Evolutionary conservation across 1,139 yeast species (phyloP), one percentile per base, ranked within the genome.

Genomic region (Pichia sp.): DNA sequence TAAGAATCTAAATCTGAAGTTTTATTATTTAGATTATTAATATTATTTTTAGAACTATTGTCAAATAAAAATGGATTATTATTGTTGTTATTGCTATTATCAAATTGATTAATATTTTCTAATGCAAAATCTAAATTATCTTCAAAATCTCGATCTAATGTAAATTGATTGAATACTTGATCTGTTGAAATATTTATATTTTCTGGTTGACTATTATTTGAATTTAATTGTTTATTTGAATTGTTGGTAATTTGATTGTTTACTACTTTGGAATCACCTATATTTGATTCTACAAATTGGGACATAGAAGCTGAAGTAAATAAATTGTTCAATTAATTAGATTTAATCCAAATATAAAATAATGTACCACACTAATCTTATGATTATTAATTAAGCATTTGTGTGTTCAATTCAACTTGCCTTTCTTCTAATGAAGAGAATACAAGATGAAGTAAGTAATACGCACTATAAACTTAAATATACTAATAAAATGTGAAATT

Each of bases 111-210:
- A 11, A 58, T 60, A 46, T 58, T 60, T 40, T 58, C 60, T 40
- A 64, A 49, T 0, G 68, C 68, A 39, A 62, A 60, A 53, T 62
- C 63, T 48, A 64, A 53, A 25, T 64, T 60, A 47, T 63, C 57
- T 50, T 63, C 66, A 51, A 64, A 64, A 47, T 62, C 63, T 39
- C 55, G 52, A 52, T 64, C 66, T 32, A 63, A 52, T 37, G 54
- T 55, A 36, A 50, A 43, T 34, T 61, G 62, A 42, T 57, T 64
- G 39, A 61, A 52, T 47, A 64, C 61, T 40, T 55, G 64, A 27
- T 59, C 48, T 47, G 46, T 41, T 11, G 49, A 40, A 34, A 44
- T 40, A n/a, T n/a, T n/a, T n/a, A n/a, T 39, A 5, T 45, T 37
- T 39, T 43, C 37, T 7, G 25, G 18, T 18, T 42, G n/a, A 33